Conservation (phyloP, 192 early-diverging fungal species). For the Coemansia sp. region DNA sequence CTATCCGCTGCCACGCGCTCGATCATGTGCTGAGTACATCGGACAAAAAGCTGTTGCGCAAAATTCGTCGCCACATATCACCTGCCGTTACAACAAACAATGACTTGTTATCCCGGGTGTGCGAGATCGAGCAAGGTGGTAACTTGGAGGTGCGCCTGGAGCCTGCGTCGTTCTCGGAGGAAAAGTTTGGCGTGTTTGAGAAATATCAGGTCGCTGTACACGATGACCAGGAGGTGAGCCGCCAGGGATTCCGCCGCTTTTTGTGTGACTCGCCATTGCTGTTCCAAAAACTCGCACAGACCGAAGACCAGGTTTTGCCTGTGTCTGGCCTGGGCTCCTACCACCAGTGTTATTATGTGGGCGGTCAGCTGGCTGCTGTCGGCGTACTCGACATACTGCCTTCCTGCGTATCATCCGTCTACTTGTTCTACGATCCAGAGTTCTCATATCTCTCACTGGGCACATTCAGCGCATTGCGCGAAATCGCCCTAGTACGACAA, state of each 20-base stretch:
- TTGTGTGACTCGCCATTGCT: constrained; percentile 77
- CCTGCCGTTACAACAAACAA: background rate
- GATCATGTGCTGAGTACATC: constrained; percentile 16
- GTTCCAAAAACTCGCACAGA: background rate
- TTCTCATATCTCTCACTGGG: constrained; percentile 77
- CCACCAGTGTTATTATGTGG: constrained; percentile 92
- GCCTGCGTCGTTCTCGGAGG: constrained; percentile 69
- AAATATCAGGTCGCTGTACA: constrained; percentile 88
- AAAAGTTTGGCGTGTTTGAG: constrained; percentile 76
- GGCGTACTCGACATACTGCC: constrained; percentile 95
- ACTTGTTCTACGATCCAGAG: constrained; percentile 95
- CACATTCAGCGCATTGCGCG: constrained; percentile 83
- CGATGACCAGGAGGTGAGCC: constrained; percentile 67
- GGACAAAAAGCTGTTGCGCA: constrained; percentile 37
- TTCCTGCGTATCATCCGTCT: constrained; percentile 87
- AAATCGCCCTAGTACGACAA: constrained; percentile 70
- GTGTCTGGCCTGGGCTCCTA: constrained; percentile 71
- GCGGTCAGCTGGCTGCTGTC: constrained; percentile 81
- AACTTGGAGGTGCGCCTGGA: constrained; percentile 41
- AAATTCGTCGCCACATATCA: background rate
- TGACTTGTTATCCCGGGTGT: background rate
- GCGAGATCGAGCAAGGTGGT: background rate
- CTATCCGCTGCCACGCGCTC: constrained; percentile 38
- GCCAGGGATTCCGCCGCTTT: constrained; percentile 65
- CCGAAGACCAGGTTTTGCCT: constrained; percentile 16